Evolutionary conservation across 148 eudicot genomes (phyloP).

Genomic region (Vaccinium myrtillus): DNA sequence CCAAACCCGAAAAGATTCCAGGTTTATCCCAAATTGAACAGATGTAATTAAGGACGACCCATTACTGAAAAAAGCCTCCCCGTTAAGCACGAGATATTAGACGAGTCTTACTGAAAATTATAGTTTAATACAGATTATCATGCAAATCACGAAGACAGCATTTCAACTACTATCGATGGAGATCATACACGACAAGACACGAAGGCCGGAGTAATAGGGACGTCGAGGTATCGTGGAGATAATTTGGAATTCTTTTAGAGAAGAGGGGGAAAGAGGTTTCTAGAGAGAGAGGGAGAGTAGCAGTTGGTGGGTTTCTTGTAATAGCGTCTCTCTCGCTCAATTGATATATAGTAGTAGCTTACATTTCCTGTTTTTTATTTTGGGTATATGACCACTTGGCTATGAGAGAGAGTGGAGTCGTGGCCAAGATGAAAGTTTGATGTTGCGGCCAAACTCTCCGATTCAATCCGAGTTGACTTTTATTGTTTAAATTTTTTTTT

Average conservation of each 20-base stretch:
- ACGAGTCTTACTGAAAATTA: background rate
- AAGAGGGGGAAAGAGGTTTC: background rate
- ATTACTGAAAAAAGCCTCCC: constrained; percentile 30
- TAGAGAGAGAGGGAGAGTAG: constrained; percentile 22
- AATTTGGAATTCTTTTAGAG: background rate
- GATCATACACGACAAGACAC: constrained; percentile 29
- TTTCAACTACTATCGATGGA: constrained; percentile 31
- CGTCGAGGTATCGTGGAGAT: background rate
- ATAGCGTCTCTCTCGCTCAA: background rate
- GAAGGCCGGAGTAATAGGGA: constrained; percentile 17
- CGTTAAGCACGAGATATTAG: constrained; percentile 20
- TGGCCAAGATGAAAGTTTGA: background rate
- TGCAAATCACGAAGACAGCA: constrained; percentile 10
- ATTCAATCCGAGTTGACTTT: background rate
- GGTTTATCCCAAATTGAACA: constrained; percentile 28
- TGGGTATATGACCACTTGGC: background rate
- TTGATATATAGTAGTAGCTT: background rate
- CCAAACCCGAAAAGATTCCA: constrained; percentile 34
- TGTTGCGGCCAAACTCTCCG: background rate
- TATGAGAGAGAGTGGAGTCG: background rate
- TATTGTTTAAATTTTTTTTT: too few relatives aligned
- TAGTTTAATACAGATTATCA: constrained; percentile 1
- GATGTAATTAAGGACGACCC: constrained; percentile 34
- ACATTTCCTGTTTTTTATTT: background rate
- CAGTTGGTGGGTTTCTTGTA: background rate